A percentile compares a stretch with the other conserved stretches of the same genome.
Evolutionary conservation across 805 yeast genomes (phyloP).

Genomic region (Nakazawaea sp.): DNA sequence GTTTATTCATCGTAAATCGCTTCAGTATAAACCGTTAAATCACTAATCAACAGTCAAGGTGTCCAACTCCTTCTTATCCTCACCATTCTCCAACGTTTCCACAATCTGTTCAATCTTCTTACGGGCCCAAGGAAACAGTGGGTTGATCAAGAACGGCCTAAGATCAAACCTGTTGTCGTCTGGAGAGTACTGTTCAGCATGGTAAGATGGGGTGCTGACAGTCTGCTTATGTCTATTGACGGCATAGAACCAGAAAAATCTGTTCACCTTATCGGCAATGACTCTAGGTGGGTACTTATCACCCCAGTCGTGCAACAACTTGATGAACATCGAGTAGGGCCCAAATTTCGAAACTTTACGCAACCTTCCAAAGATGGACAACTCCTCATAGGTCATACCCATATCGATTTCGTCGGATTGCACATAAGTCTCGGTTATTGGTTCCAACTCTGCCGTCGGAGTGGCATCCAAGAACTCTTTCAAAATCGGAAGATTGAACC

Average conservation of each 20-base stretch:
- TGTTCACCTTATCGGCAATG: constrained; percentile 87
- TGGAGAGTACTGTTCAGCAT: constrained; percentile 97
- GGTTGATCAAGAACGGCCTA: constrained; percentile 91
- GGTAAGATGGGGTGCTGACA: constrained; percentile 94
- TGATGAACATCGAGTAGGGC: constrained; percentile 90
- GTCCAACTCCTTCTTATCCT: constrained; percentile 18
- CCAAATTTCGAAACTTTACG: constrained; percentile 94
- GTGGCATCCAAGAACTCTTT: constrained; percentile 79
- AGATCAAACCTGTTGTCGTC: constrained; percentile 96
- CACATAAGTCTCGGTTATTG: constrained; percentile 84
- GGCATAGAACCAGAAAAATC: constrained; percentile 90
- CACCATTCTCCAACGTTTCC: constrained; percentile 33
- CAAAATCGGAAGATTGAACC: constrained; percentile 72
- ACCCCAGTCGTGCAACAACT: constrained; percentile 88
- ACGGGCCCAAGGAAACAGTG: constrained; percentile 84
- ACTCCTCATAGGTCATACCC: constrained; percentile 97
- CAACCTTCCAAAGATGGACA: constrained; percentile 82
- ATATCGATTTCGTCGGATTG: constrained; percentile 96
- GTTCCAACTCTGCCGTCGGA: constrained; percentile 98
- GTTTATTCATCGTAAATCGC: too few relatives aligned
- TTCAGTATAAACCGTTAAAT: too few relatives aligned
- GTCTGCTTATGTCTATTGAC: constrained; percentile 96
- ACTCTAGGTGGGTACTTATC: constrained; percentile 75
- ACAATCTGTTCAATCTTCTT: constrained; percentile 81
- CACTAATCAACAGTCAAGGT: constrained; percentile 44